Percentiles rank a stretch among this genome's conserved stretches.
phyloP scores from a whole-genome alignment of 495 filamentous ascomycete species.

The Mytilinidion resinicola region DNA sequence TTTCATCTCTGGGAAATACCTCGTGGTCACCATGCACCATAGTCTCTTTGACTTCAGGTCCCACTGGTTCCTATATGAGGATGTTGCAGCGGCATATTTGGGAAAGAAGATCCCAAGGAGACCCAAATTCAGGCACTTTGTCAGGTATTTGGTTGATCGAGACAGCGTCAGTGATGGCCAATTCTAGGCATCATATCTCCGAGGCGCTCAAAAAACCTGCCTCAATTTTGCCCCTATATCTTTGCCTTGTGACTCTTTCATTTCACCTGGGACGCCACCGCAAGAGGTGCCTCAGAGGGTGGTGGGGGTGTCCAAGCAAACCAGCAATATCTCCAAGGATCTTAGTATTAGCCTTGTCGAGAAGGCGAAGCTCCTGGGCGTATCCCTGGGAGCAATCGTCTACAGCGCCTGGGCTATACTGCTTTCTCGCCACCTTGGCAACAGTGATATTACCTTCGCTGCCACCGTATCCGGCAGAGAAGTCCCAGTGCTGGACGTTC shows the following conservation, averaged over 20 bases:
- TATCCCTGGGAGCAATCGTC: slow-evolving; percentile 2
- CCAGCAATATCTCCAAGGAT: neutral
- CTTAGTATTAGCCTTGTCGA: neutral
- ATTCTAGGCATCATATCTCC: neutral
- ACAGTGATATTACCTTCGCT: neutral
- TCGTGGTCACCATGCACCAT: slow-evolving; percentile 23
- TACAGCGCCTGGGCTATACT: slow-evolving; percentile 8
- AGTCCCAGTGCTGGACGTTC: neutral
- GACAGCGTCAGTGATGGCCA: neutral
- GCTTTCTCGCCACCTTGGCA: neutral
- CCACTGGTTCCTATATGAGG: slow-evolving; percentile 20
- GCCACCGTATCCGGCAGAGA: neutral
- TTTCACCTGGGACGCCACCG: too few species aligned
- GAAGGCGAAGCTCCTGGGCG: neutral
- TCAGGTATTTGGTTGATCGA: neutral
- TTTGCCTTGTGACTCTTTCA: too few species aligned
- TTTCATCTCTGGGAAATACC: neutral
- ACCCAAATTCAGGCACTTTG: neutral
- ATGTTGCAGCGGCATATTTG: slow-evolving; percentile 12
- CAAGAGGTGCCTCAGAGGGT: too few species aligned
- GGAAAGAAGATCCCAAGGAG: neutral
- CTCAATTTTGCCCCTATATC: neutral
- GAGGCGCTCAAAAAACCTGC: neutral
- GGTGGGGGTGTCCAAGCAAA: too few species aligned
- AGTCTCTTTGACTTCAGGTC: slow-evolving; percentile 22